Evolutionary conservation across 2,329 filamentous ascomycete genomes (phyloP), one percentile per base, ranked within the genome.

Genomic region (Emydomyces testavorans): DNA sequence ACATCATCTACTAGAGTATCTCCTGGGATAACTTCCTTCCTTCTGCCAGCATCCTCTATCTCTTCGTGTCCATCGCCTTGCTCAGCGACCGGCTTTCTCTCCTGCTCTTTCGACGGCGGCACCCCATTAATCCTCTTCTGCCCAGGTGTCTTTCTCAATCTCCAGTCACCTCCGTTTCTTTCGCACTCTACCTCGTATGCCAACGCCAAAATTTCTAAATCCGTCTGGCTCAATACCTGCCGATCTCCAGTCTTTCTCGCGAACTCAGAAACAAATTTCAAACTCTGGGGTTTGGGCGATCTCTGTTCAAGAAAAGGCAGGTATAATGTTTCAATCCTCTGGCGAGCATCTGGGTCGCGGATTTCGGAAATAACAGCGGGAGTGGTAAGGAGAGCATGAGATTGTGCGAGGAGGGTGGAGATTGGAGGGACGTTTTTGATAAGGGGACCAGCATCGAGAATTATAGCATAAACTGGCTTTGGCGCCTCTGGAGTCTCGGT

Each of bases 181-280:
- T 96, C 89, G 58, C 85, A 84, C 59, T 96, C 90, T n/a, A 96
- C 64, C 63, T 98, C 92, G 64, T 96, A 96, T 1, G 87, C 84
- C 48, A 98, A 71, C 6, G 90, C 92, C 60, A 96, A 71, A 34
- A 98, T 76, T 56, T 93, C 84, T 52, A 96, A 71, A 79, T 98
- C 92, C 1, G 88, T 84, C 61, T 77, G 80, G 67, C 89, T 95
- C 50, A 98, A 71, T 0, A 95, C 90, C 8, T 83, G 78, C 53
- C 89, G 74, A 64, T 98, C 92, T 48, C 92, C 92, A 0, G 92
- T 96, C 63, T 80, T 83, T 47, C 85, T 78, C 37, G 92, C 85
- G 70, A 96, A 96, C 50, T 85, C 83, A 41, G 79, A 80, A 3
- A 95, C 77, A 51, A 90, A 75, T 59, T 82, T 83, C 54, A 95